Evolutionary conservation across 2,329 filamentous ascomycete genomes (phyloP).

Genomic region (Talaromyces funiculosus): DNA sequence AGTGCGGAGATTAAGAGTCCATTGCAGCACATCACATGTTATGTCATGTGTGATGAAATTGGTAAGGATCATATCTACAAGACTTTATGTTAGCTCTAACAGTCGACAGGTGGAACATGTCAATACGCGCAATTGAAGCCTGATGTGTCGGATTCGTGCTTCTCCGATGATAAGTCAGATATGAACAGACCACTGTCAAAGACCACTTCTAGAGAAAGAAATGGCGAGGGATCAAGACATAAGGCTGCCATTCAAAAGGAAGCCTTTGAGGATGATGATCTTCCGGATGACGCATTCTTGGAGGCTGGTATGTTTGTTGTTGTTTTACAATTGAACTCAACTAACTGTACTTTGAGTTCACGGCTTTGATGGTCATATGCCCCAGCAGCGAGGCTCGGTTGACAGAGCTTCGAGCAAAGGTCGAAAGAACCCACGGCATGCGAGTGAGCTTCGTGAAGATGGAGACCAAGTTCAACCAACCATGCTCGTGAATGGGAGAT

Average conservation of each 20-base stretch:
- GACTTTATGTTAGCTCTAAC: not conserved
- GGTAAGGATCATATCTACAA: slow-evolving; percentile 39
- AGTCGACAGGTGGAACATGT: slow-evolving; percentile 49
- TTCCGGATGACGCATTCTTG: slow-evolving; percentile 51
- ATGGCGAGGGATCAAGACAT: slow-evolving; percentile 17
- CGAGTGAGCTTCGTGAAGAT: not conserved
- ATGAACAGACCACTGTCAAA: slow-evolving; percentile 17
- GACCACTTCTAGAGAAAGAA: slow-evolving; percentile 17
- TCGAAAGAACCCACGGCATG: not conserved
- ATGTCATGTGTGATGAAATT: slow-evolving; percentile 80
- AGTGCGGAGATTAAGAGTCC: slow-evolving; percentile 50
- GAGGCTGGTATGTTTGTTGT: slow-evolving; percentile 29
- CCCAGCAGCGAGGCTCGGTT: not conserved
- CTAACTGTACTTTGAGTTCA: not conserved
- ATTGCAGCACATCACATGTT: slow-evolving; percentile 58
- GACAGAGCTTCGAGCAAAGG: not conserved
- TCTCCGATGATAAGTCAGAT: slow-evolving; percentile 31
- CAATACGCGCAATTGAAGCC: slow-evolving; percentile 49
- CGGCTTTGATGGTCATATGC: not conserved
- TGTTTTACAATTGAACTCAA: not conserved
- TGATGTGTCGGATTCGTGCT: slow-evolving; percentile 39
- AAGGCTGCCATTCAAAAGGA: slow-evolving; percentile 31
- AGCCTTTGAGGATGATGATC: slow-evolving; percentile 48
- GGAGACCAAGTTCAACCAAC: slow-evolving; percentile 35
- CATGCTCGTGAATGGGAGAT: slow-evolving; percentile 63